Evolutionary conservation across 2,329 filamentous ascomycete species (phyloP).

Genomic region (Beauveria varroae): DNA sequence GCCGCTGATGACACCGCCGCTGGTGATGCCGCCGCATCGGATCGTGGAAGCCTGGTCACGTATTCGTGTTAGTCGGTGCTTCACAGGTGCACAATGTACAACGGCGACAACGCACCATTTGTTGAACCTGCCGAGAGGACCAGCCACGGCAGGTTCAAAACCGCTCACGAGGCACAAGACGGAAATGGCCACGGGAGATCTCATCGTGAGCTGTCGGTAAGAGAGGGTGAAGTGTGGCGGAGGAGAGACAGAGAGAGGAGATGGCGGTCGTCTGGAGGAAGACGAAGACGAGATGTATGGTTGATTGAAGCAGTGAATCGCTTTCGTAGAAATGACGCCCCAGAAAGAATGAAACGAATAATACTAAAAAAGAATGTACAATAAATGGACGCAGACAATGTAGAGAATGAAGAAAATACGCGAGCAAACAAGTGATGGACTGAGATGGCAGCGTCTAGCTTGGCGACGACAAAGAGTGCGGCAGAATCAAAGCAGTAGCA

Average conservation of each 20-base stretch:
- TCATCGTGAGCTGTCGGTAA: slow-evolving; percentile 15
- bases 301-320: background rate
- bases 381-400: no score
- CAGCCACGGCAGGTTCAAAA: slow-evolving; percentile 25
- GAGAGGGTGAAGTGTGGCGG: background rate
- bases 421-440: no score
- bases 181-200: slow-evolving; percentile 14
- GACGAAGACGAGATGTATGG: no score
- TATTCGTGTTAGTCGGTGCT: background rate
- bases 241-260: background rate
- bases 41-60: background rate
- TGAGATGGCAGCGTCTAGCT: no score
- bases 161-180: slow-evolving; percentile 22
- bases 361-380: no score
- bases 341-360: no score
- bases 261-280: background rate
- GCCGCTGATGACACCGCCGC: background rate
- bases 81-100: background rate
- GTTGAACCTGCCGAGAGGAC: slow-evolving; percentile 27
- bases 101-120: slow-evolving; percentile 17
- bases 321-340: no score
- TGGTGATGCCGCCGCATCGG: background rate
- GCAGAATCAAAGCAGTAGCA: background rate
- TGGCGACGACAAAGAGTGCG: no score
- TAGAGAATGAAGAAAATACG: no score